These are phyloP conservation scores for Mycena indigotica DNA, from an alignment of 768 basidiomycete genomes.

Conservation along the genomic window DNA sequence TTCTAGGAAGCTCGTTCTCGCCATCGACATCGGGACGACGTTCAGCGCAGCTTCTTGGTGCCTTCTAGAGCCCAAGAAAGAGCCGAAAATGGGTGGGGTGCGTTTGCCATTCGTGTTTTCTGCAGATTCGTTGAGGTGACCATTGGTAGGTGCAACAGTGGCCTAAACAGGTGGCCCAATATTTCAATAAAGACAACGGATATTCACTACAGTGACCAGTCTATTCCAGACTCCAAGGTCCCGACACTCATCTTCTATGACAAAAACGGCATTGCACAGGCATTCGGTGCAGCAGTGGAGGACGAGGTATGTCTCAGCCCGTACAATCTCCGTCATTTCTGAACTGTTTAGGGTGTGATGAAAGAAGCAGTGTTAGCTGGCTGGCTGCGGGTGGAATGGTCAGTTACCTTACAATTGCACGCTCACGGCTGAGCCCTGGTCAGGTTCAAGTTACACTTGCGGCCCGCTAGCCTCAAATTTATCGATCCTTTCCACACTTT, in stretches of 20 bases:
- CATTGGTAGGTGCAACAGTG: neutral
- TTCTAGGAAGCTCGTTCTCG: neutral
- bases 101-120: neutral
- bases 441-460: neutral
- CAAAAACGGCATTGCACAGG: neutral
- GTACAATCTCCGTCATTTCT: too few relatives aligned
- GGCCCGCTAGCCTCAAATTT: neutral
- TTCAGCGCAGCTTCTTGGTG: neutral
- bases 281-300: neutral
- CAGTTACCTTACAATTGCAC: neutral
- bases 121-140: neutral
- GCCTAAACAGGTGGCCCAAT: conserved; percentile 1
- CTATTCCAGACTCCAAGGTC: neutral
- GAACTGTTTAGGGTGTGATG: neutral
- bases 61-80: neutral
- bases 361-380: neutral
- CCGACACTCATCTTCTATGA: neutral
- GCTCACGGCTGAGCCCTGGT: too few relatives aligned
- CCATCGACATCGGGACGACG: neutral
- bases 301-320: neutral
- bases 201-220: too few relatives aligned
- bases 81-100: neutral
- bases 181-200: too few relatives aligned
- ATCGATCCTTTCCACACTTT: neutral
- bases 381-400: neutral